Percentiles rank a stretch among this genome's conserved stretches.
Conservation (phyloP, 1,284 basidiomycete genomes). For the Inonotus obliquus region DNA sequence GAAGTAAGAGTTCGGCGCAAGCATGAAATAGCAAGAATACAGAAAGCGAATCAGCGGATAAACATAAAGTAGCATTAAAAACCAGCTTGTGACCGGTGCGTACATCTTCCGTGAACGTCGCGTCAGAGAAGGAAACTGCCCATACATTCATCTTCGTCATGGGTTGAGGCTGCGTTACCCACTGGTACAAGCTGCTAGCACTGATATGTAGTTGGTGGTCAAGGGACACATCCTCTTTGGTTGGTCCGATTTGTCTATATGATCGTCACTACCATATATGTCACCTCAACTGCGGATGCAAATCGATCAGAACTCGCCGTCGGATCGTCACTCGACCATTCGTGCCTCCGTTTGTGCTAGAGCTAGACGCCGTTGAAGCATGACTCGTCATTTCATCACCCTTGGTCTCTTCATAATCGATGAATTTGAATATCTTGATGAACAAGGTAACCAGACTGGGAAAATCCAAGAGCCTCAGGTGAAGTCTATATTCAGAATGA, state of each 20-base stretch:
- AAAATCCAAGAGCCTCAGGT: slow-evolving; percentile 47
- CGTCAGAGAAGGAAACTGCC: slow-evolving; percentile 36
- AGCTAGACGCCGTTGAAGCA: too few species aligned
- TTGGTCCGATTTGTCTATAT: background rate
- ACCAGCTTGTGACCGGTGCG: slow-evolving; percentile 17
- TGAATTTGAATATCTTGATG: slow-evolving; percentile 62
- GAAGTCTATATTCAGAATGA: slow-evolving; percentile 20
- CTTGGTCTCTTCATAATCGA: slow-evolving; percentile 92
- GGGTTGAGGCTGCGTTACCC: background rate
- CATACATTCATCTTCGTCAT: slow-evolving; percentile 47
- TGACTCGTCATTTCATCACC: slow-evolving; percentile 43
- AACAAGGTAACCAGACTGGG: slow-evolving; percentile 46
- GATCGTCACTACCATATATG: background rate
- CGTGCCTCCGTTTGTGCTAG: too few species aligned
- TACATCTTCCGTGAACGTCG: slow-evolving; percentile 19
- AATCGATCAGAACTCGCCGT: too few species aligned
- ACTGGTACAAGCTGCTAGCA: too few species aligned
- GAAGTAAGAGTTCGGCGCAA: slow-evolving; percentile 33
- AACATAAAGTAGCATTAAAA: slow-evolving; percentile 23
- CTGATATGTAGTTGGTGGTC: too few species aligned
- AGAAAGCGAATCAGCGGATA: slow-evolving; percentile 32
- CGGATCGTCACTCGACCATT: too few species aligned
- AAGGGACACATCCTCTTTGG: too few species aligned
- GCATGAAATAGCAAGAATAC: slow-evolving; percentile 31
- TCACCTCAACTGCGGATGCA: too few species aligned